Base-by-base conservation (phyloP, 345 rosid species). In the rapeseed (Brassica napus) region DNA sequence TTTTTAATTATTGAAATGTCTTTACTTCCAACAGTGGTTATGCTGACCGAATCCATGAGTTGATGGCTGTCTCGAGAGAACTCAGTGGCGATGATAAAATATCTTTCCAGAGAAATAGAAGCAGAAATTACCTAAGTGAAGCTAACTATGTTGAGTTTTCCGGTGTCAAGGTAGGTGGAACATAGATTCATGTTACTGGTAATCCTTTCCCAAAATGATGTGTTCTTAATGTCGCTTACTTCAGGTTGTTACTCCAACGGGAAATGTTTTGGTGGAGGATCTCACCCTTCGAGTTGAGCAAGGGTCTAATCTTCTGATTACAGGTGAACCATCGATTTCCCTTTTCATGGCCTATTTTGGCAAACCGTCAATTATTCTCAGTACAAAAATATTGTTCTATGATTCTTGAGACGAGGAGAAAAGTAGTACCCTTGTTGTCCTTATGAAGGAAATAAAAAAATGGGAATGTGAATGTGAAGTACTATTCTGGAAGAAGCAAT, bases 211-310 rank as follows among this genome's bases (percentile, higher is more conserved):
- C 42, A 44, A 30, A 18, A 15, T 66, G 65, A 47, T 23, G 35
- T 67, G 35, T 74, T 70, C 79, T 85, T 63, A 80, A 65, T 26
- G 11, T 71, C 72, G 57, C 37, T 62, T 15, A 61, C 72, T 78
- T 66, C 88, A 96, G 99, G 98, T 96, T 87, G 98, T 92, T 68
- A 96, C 99, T 54, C 99, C 99, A 58, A 93, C 90, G 52, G 93
- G 89, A 24, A 93, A 93, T 84, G 88, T 89, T 80, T 88, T 96
- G 90, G 99, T 96, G 79, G 84, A 93, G 86, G 93, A 93, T 86
- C 89, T 96, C 82, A 87, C 85, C 76, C 88, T 96, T 77, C 91
- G 82, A 86, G 91, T 96, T 79, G 93, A 90, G 82, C 84, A 94
- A 63, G 97, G 99, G 71, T 93, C 97, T 72, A 96, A 96, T 86